Conservation (phyloP, 257 asterid genomes). For the Petrea volubilis region DNA sequence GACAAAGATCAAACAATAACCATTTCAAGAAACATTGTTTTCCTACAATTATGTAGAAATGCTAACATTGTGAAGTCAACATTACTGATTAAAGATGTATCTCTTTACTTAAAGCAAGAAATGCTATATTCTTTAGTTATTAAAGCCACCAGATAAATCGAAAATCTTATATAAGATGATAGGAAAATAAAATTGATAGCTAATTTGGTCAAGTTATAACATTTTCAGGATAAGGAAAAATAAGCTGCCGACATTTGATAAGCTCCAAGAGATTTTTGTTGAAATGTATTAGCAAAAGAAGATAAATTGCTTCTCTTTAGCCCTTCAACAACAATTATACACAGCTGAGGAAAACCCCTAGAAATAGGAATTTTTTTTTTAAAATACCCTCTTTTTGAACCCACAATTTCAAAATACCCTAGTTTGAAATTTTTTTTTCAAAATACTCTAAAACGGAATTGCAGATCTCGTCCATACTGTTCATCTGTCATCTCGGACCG, state of each 20-base stretch:
- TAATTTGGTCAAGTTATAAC: background rate
- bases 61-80: background rate
- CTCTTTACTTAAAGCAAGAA: background rate
- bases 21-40: background rate
- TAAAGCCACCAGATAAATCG: background rate
- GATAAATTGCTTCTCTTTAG: constrained; percentile 85
- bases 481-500: too few relatives aligned
- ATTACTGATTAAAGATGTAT: constrained; percentile 2
- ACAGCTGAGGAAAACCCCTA: constrained; percentile 98
- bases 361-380: too few relatives aligned
- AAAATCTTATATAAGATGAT: background rate
- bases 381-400: too few relatives aligned
- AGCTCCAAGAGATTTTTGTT: constrained; percentile 70
- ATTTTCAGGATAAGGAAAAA: constrained; percentile 10
- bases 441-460: too few relatives aligned
- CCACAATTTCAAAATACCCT: too few relatives aligned
- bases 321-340: constrained; percentile 91
- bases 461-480: too few relatives aligned
- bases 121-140: background rate
- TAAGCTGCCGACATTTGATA: constrained; percentile 76
- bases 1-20: background rate
- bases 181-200: background rate
- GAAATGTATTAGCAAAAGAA: constrained; percentile 71
- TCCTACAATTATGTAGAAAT: background rate
- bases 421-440: too few relatives aligned